phyloP scores from a whole-genome alignment of 768 basidiomycete genomes.

The Gautieria morchelliformis region DNA sequence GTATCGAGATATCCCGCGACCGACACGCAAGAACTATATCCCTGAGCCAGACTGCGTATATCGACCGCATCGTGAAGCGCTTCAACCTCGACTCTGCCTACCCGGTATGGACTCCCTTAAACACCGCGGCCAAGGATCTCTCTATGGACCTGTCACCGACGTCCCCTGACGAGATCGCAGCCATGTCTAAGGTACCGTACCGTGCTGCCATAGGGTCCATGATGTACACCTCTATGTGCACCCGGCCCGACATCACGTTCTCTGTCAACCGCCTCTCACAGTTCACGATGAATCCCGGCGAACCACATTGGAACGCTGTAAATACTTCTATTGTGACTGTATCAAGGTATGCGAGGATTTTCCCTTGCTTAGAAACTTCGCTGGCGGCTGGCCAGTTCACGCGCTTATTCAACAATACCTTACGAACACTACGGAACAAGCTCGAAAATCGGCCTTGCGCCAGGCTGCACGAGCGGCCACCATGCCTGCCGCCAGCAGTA shows the following conservation, averaged over 20 bases:
- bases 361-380: too few species aligned
- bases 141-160: slow-evolving; percentile 1
- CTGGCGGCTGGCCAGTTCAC: too few species aligned
- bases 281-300: neutral
- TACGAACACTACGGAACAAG: too few species aligned
- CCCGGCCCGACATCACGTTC: slow-evolving; percentile 9
- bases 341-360: too few species aligned
- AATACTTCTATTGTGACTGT: too few species aligned
- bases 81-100: slow-evolving; percentile 21
- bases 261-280: slow-evolving; percentile 8
- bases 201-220: slow-evolving; percentile 10
- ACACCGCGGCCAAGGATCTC: slow-evolving; percentile 17
- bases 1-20: slow-evolving; percentile 20
- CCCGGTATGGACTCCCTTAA: slow-evolving; percentile 19
- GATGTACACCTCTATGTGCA: slow-evolving; percentile 12
- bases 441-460: too few species aligned
- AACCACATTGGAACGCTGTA: neutral
- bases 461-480: too few species aligned
- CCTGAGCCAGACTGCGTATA: slow-evolving; percentile 21
- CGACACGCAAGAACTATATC: slow-evolving; percentile 9
- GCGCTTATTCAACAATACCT: too few species aligned
- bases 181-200: neutral
- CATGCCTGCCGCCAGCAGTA: too few species aligned
- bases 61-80: slow-evolving; percentile 19
- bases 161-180: neutral